Evolutionary conservation across 805 yeast genomes (phyloP).

Genomic region (Teunomyces pallodes): DNA sequence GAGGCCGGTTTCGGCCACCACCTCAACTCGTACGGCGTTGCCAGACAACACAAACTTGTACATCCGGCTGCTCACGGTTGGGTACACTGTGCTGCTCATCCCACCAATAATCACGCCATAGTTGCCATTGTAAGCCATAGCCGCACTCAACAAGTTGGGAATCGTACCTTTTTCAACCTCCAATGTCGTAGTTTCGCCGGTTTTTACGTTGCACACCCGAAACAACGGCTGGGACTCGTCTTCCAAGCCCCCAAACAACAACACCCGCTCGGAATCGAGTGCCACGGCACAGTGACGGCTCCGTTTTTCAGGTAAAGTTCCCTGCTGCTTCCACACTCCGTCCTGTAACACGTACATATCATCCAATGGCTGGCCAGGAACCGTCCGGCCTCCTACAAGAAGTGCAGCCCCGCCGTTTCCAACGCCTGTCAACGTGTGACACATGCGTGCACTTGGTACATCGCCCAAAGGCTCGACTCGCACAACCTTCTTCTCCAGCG

Average conservation of each 20-base stretch:
- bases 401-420: conserved; percentile 22
- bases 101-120: conserved; percentile 54
- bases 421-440: conserved; percentile 50
- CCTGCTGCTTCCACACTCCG: conserved; percentile 39
- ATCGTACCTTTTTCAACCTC: conserved; percentile 17
- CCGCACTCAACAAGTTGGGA: conserved; percentile 31
- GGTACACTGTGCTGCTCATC: conserved; percentile 21
- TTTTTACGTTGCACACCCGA: conserved; percentile 16
- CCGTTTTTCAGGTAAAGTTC: conserved; percentile 44
- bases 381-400: conserved; percentile 65
- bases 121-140: conserved; percentile 29
- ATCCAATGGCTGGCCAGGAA: conserved; percentile 48
- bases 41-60: conserved; percentile 30
- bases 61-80: conserved; percentile 30
- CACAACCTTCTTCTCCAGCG: background rate
- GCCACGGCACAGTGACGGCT: conserved; percentile 48
- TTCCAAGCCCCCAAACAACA: conserved; percentile 52
- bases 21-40: conserved; percentile 7
- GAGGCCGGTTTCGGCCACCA: conserved; percentile 19
- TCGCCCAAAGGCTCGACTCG: background rate
- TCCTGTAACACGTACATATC: conserved; percentile 26
- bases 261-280: conserved; percentile 20
- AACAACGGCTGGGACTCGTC: conserved; percentile 10
- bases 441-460: conserved; percentile 47
- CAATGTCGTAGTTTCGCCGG: conserved; percentile 14